phyloP scores from a whole-genome alignment of 192 early-diverging fungal species.

The Geranomyces variabilis region DNA sequence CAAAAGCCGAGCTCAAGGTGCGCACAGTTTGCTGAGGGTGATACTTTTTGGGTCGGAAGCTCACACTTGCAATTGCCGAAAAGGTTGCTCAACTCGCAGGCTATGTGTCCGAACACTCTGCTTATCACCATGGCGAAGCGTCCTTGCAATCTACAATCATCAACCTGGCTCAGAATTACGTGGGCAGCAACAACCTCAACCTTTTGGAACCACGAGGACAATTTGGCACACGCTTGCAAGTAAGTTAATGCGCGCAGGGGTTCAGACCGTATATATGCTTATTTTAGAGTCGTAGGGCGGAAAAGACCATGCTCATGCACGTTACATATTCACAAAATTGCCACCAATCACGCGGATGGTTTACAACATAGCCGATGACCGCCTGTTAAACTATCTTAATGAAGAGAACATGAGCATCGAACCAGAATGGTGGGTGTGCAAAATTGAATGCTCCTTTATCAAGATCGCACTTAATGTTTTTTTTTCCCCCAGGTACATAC shows the following conservation, averaged over 20 bases:
- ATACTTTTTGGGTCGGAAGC: background rate
- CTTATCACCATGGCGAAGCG: constrained; percentile 91
- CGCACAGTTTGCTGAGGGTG: background rate
- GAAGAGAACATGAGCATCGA: constrained; percentile 85
- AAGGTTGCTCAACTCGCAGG: constrained; percentile 79
- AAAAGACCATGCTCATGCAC: constrained; percentile 88
- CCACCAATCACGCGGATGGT: constrained; percentile 65
- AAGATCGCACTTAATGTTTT: too few species aligned
- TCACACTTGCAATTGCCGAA: background rate
- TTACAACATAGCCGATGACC: constrained; percentile 77
- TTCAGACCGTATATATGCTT: background rate
- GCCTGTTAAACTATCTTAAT: constrained; percentile 68
- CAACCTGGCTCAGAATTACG: constrained; percentile 84
- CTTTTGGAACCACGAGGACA: constrained; percentile 77
- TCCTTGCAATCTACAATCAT: constrained; percentile 78
- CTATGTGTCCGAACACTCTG: constrained; percentile 78
- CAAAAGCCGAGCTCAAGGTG: constrained; percentile 72
- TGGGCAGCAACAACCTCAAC: constrained; percentile 89
- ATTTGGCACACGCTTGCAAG: constrained; percentile 77
- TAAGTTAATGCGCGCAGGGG: constrained; percentile 32
- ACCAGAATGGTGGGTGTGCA: constrained; percentile 75
- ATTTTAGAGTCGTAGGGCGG: constrained; percentile 58
- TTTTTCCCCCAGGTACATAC: constrained; percentile 59
- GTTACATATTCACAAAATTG: constrained; percentile 85
- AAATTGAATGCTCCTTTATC: too few species aligned